Percentiles rank a stretch among this genome's conserved stretches.
Conservation (phyloP, 805 yeast species). For the Cyberlindnera japonica region DNA sequence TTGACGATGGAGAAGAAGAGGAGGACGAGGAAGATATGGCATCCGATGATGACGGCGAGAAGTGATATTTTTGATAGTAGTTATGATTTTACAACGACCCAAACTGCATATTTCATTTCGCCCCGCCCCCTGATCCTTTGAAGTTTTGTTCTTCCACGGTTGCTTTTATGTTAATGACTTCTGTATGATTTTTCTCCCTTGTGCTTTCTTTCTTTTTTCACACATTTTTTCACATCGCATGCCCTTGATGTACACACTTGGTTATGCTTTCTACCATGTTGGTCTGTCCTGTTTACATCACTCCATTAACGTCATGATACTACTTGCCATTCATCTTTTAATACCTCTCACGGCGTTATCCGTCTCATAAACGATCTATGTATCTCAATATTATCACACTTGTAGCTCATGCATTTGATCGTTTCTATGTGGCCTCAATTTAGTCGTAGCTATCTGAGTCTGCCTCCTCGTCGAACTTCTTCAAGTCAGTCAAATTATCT, state of each 20-base stretch:
- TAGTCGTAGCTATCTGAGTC: slow-evolving; percentile 3
- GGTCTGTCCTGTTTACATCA: neutral
- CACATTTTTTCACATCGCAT: neutral
- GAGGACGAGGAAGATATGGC: slow-evolving; percentile 39
- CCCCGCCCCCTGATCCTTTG: neutral
- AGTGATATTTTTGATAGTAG: too few relatives aligned
- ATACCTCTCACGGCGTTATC: neutral
- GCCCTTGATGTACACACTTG: neutral
- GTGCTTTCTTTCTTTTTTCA: neutral
- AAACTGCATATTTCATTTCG: neutral
- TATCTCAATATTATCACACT: too few relatives aligned
- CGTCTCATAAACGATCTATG: neutral
- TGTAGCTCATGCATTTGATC: too few relatives aligned
- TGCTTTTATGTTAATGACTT: slow-evolving; percentile 1
- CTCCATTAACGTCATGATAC: neutral
- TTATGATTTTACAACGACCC: neutral
- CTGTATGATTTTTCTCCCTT: slow-evolving; percentile 1
- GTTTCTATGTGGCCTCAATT: too few relatives aligned
- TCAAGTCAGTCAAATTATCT: slow-evolving; percentile 17
- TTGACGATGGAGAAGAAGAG: slow-evolving; percentile 53
- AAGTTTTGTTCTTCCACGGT: neutral
- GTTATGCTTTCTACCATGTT: neutral
- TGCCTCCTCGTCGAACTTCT: slow-evolving; percentile 20
- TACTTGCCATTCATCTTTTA: neutral
- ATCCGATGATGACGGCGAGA: slow-evolving; percentile 30